phyloP scores from a whole-genome alignment of 192 early-diverging fungal species.

The Linnemannia zychae region DNA sequence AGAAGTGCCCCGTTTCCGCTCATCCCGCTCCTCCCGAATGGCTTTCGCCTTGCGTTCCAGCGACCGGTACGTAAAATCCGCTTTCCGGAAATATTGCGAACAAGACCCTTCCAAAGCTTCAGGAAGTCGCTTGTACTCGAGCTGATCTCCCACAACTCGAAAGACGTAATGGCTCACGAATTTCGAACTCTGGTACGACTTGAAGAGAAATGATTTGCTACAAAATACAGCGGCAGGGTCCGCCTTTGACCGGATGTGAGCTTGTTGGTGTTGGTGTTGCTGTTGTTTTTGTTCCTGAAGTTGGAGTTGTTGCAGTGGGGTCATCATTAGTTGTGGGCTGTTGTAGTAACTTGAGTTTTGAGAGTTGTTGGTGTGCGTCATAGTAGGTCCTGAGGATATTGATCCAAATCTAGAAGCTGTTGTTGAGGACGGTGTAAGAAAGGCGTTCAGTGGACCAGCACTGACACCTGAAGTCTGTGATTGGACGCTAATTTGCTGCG shows the following conservation, averaged over 20 bases:
- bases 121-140: conserved; percentile 43
- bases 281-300: background rate
- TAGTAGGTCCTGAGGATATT: background rate
- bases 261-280: background rate
- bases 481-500: background rate
- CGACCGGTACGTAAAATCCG: conserved; percentile 30
- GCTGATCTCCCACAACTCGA: conserved; percentile 20
- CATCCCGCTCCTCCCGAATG: conserved; percentile 13
- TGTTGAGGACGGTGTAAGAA: conserved; percentile 17
- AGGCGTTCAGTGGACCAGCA: background rate
- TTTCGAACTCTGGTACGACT: conserved; percentile 24
- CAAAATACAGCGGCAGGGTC: background rate
- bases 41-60: conserved; percentile 30
- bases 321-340: background rate
- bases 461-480: background rate
- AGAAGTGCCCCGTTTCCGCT: background rate
- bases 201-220: conserved; percentile 40
- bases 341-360: background rate
- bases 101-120: conserved; percentile 12
- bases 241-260: background rate
- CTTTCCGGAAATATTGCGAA: conserved; percentile 39
- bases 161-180: conserved; percentile 48
- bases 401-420: background rate
- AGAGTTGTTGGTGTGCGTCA: background rate
- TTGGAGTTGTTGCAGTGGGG: conserved; percentile 10